Conservation (phyloP, 1,284 basidiomycete species). For the Sphagnurus paluster region DNA sequence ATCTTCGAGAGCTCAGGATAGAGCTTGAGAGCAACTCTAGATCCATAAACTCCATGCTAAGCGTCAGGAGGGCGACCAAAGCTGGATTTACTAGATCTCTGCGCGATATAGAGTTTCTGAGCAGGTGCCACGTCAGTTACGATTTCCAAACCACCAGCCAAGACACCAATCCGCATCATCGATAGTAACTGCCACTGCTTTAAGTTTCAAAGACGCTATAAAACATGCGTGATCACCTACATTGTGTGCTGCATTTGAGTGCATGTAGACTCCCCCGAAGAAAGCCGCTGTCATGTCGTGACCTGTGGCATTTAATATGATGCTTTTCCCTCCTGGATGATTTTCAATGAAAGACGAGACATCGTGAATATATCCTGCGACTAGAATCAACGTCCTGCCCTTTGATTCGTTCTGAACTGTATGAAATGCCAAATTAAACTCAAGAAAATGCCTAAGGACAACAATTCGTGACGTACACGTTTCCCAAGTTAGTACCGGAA, state of each 20-base stretch:
- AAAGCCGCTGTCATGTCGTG: conserved; percentile 84
- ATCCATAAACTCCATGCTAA: background rate
- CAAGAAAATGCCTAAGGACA: background rate
- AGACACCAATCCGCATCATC: conserved; percentile 81
- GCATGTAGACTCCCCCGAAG: conserved; percentile 82
- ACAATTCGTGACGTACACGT: conserved; percentile 51
- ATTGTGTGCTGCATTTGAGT: conserved; percentile 84
- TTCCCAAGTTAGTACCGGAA: conserved; percentile 84
- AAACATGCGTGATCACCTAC: conserved; percentile 41
- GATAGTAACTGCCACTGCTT: conserved; percentile 76
- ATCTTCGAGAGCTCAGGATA: no score
- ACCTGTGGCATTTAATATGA: conserved; percentile 67
- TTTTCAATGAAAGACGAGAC: conserved; percentile 72
- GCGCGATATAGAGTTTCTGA: conserved; percentile 29
- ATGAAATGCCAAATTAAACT: conserved; percentile 6
- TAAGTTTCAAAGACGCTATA: conserved; percentile 1
- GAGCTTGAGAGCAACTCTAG: background rate
- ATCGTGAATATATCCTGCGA: conserved; percentile 89
- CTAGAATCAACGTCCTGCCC: conserved; percentile 64
- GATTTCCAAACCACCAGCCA: conserved; percentile 70
- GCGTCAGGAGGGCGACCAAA: no score
- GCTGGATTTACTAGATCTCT: conserved; percentile 11
- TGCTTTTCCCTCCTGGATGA: conserved; percentile 78
- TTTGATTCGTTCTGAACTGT: conserved; percentile 70
- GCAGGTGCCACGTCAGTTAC: conserved; percentile 29